Evolutionary conservation across 179 eudicot genomes (phyloP).

Genomic region (Heliamphora ciliata): DNA sequence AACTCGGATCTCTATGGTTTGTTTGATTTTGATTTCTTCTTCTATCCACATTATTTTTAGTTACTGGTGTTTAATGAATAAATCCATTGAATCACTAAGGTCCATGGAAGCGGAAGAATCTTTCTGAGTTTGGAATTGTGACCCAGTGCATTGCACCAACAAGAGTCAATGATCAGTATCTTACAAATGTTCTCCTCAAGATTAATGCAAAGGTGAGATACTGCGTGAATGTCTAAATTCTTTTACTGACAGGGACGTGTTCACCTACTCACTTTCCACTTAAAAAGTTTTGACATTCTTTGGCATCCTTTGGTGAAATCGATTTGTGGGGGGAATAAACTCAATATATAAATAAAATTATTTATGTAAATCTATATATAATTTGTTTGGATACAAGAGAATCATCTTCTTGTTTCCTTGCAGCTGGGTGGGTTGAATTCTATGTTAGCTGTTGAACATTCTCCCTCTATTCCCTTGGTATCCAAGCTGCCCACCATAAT

Average conservation of each 20-base stretch:
- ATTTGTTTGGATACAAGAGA: no score
- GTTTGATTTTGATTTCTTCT: conserved; percentile 7
- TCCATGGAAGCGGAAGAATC: conserved; percentile 69
- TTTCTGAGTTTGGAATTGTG: conserved; percentile 61
- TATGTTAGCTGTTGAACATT: conserved; percentile 42
- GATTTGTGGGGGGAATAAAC: no score
- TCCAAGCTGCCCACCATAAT: conserved; percentile 68
- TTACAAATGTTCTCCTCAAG: conserved; percentile 65
- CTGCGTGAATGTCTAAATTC: background rate
- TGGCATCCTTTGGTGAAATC: no score
- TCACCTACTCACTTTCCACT: no score
- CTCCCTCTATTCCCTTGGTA: conserved; percentile 56
- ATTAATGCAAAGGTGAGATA: conserved; percentile 70
- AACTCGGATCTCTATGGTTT: conserved; percentile 70
- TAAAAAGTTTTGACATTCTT: background rate
- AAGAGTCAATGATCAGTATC: conserved; percentile 69
- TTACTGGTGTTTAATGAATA: conserved; percentile 8
- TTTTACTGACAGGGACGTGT: no score
- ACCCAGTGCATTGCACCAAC: conserved; percentile 78
- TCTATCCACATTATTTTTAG: background rate
- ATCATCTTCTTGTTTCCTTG: conserved; percentile 10
- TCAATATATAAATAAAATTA: no score
- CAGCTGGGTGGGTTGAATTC: conserved; percentile 90
- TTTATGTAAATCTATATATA: no score
- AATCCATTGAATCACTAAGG: conserved; percentile 28